Base-by-base conservation (phyloP, 2,329 filamentous ascomycete genomes). In the Alternaria metachromatica region DNA sequence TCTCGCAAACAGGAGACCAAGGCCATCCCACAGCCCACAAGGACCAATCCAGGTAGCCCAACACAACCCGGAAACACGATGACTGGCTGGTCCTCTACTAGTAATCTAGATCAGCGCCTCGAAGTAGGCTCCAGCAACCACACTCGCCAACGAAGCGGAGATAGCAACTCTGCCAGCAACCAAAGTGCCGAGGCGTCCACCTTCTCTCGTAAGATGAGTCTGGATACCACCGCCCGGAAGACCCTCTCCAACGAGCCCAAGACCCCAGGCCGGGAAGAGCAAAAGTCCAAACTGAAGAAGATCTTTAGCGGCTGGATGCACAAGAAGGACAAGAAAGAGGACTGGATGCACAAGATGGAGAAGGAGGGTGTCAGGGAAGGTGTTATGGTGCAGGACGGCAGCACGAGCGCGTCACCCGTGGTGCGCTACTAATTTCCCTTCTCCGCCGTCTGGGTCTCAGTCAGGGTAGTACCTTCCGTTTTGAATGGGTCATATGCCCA, bases 291-390 rank as follows among this genome's bases (percentile, higher is more conserved):
- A n/a, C 53, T 80, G 33, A 78, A 72, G 64, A 78, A 75, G 57
- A 76, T 79, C 4, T 72, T 80, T 28, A 76, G 69, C 25, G 73
- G 73, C 5, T 79, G 78, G 78, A 76, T 76, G 70, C 58, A 68
- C 6, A 80, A 77, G 60, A 79, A 78, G 62, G 80, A 78, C 53
- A 80, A 77, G 65, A 76, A 76, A 46, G 76, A 75, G 15, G 76
- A 77, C 49, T 82, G 81, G 80, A 82, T 82, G 81, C 77, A 82
- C 15, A 75, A 78, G 60, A 68, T 82, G 21, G 78, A 81, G 53
- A 79, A 78, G 62, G 71, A 80, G 18, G 81, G 81, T 3, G 72
- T 82, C n/a, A 80, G 76, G 54, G 76, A 76, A 41, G 81, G 82
- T 15, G 72, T 82, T 12, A 62, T 80, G 60, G 66, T 78, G 12